These are phyloP conservation scores for Vickermania spadyakhi DNA, from an alignment of 208 protist species.

Conservation along the genomic window DNA sequence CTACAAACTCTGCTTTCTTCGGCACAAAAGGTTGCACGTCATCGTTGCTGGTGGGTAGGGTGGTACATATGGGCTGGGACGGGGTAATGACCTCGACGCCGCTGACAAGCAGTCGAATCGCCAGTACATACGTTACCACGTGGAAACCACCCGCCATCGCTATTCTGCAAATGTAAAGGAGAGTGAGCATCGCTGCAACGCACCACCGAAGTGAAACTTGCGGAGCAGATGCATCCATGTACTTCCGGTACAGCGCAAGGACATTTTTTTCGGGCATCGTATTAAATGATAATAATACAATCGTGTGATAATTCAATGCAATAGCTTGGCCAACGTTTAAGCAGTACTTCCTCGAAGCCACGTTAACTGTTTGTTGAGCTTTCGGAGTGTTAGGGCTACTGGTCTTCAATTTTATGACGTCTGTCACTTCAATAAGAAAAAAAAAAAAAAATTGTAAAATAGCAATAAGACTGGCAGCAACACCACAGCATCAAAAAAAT, in stretches of 20 bases:
- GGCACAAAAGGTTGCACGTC: conserved; percentile 95
- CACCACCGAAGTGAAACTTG: conserved; percentile 60
- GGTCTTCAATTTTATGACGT: too few relatives aligned
- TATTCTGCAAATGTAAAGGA: conserved; percentile 74
- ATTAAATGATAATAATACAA: too few relatives aligned
- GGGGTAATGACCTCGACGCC: conserved; percentile 95
- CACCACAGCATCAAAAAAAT: too few relatives aligned
- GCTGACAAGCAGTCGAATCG: conserved; percentile 95
- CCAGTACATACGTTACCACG: conserved; percentile 94
- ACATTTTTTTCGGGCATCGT: too few relatives aligned
- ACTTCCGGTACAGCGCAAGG: conserved; percentile 27
- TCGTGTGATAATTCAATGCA: too few relatives aligned
- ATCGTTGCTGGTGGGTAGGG: conserved; percentile 67
- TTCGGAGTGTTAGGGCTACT: too few relatives aligned
- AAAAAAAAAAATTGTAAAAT: too few relatives aligned
- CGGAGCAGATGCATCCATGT: conserved; percentile 64
- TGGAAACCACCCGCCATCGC: conserved; percentile 85
- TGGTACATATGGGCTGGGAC: conserved; percentile 47
- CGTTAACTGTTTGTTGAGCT: too few relatives aligned
- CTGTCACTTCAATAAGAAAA: too few relatives aligned
- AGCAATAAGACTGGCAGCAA: too few relatives aligned
- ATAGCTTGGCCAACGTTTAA: too few relatives aligned
- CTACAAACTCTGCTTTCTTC: conserved; percentile 94
- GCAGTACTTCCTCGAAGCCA: too few relatives aligned
- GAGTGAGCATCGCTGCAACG: conserved; percentile 48